phyloP scores from a whole-genome alignment of 306 rosid species.

The Pueraria montana region DNA sequence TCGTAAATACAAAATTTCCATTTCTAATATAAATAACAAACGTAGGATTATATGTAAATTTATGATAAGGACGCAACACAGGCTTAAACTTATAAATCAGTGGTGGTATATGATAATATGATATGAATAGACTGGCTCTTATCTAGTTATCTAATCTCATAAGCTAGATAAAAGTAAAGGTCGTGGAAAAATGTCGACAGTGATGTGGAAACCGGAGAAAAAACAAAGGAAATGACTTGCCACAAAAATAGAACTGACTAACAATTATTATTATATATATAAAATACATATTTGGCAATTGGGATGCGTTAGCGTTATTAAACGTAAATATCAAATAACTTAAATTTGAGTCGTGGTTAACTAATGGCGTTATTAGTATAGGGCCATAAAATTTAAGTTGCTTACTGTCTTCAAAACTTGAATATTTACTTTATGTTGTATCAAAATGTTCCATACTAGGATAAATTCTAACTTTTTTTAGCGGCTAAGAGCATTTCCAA shows the following conservation, averaged over 20 bases:
- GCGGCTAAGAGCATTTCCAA: too few relatives aligned
- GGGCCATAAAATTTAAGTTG: too few relatives aligned
- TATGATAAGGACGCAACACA: not conserved
- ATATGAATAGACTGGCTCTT: not conserved
- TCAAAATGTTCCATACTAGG: not conserved
- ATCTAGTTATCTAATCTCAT: not conserved
- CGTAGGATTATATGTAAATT: not conserved
- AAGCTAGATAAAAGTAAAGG: constrained; percentile 12
- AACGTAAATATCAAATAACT: not conserved
- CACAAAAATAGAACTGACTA: not conserved
- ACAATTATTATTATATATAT: not conserved
- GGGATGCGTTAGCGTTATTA: not conserved
- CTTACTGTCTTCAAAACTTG: not conserved
- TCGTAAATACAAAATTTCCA: not conserved
- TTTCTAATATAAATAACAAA: constrained; percentile 3
- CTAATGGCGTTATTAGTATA: too few relatives aligned
- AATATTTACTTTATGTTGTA: not conserved
- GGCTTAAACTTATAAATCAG: not conserved
- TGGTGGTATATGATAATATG: not conserved
- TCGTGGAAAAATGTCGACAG: not conserved
- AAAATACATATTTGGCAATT: not conserved
- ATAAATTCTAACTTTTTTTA: not conserved
- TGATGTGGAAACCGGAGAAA: not conserved
- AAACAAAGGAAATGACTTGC: not conserved
- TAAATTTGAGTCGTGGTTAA: not conserved